Evolutionary conservation across 768 basidiomycete species (phyloP), one percentile per base, ranked within the genome.

Genomic region (Xanthoconium stramineum): DNA sequence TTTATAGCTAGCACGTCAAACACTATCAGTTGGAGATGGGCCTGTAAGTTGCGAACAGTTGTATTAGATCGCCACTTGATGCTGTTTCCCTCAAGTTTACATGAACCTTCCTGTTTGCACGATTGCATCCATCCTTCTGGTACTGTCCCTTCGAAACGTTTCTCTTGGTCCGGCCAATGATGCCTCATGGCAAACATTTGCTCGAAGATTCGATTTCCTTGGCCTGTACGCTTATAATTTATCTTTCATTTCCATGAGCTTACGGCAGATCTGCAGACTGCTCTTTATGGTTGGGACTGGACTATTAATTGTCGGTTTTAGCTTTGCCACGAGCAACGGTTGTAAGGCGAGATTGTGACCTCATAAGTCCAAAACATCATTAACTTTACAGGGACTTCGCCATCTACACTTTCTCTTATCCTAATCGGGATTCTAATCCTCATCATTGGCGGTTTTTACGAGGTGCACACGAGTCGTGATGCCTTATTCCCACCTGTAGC

Each of bases 61-160:
- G 40, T 59, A 33, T 19, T 57, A 58, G 58, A 52, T 58, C 47
- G n/a, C 52, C 54, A 48, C 60, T 59, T 55, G 65, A 63, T 55
- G 48, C 48, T 30, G 46, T 51, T 48, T 47, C 49, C 43, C 14
- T 37, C 44, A 69, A 93, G 91, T 94, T 70, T 92, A 84, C 68
- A 78, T 94, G 69, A 94, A 93, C 72, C 76, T 93, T 46, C 91
- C 91, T 19, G 74, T 93, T 52, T 89, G 86, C 67, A 66, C 81
- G 29, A 59, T 83, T 28, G 85, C 87, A 20, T 78, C 80, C 56
- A 55, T 81, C 11, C 77, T 90, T 10, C 74, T 92, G 20, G 66
- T 69, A 19, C 47, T 81, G 32, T 85, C 88, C n/a, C 79, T 93
- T 48, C 83, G 82, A 58, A 72, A 71, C 36, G 79, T 90, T 36